A percentile compares a stretch with the other conserved stretches of the same genome.
These are phyloP conservation scores for Truncatella angustata DNA, from an alignment of 2,329 filamentous ascomycete genomes.

Conservation along the genomic window DNA sequence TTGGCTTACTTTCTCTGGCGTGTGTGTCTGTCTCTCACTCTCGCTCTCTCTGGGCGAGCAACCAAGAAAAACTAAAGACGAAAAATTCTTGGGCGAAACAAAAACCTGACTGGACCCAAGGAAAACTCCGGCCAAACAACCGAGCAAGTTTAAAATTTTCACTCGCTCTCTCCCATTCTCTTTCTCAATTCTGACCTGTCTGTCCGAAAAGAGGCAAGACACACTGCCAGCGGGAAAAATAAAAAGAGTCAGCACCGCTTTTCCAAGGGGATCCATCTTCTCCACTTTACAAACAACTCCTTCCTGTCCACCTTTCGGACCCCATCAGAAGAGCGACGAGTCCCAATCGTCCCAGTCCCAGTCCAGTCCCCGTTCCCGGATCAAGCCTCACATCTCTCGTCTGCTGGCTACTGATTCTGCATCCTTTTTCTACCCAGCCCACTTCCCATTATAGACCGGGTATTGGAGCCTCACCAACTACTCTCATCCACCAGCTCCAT, in stretches of 20 bases:
- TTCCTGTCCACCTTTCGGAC: constrained; percentile 20
- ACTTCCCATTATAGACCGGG: constrained; percentile 22
- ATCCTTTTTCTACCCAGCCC: constrained; percentile 5
- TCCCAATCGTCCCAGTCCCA: constrained; percentile 1
- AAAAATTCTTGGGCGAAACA: background rate
- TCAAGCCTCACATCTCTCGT: background rate
- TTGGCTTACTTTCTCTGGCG: too few relatives aligned
- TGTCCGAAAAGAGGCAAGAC: constrained; percentile 16
- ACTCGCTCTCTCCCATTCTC: too few relatives aligned
- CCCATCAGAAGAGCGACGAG: constrained; percentile 21
- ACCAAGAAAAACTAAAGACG: background rate
- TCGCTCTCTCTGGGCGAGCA: background rate
- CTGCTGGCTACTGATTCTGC: background rate
- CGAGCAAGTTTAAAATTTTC: constrained; percentile 1
- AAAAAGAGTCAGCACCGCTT: constrained; percentile 24
- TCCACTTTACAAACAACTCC: constrained; percentile 31
- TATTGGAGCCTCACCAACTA: constrained; percentile 31
- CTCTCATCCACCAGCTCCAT: constrained; percentile 30
- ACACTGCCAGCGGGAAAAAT: constrained; percentile 25
- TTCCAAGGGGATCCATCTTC: constrained; percentile 29
- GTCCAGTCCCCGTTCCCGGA: background rate
- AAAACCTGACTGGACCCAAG: background rate
- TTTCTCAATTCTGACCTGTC: too few relatives aligned
- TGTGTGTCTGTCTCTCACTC: too few relatives aligned
- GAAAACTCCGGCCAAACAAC: background rate